Evolutionary conservation across 2,329 filamentous ascomycete genomes (phyloP).

Genomic region (Whalleya microplaca): DNA sequence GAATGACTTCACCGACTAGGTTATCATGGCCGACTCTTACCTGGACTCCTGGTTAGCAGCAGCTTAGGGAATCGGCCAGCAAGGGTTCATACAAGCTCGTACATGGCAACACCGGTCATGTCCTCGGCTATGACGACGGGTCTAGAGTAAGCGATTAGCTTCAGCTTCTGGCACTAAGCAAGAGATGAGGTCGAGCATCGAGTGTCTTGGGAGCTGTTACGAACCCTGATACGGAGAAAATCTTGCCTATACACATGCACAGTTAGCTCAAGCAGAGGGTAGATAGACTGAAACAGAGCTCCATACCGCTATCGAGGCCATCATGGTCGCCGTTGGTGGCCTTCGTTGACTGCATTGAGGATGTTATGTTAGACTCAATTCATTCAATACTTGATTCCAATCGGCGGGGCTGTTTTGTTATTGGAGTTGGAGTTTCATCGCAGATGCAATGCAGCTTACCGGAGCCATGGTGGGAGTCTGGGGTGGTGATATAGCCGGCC

Average conservation of each 20-base stretch:
- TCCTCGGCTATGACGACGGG: slow-evolving; percentile 97
- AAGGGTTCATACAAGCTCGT: slow-evolving; percentile 79
- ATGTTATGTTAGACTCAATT: slow-evolving; percentile 19
- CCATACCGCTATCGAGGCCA: slow-evolving; percentile 36
- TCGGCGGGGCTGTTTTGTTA: slow-evolving; percentile 2
- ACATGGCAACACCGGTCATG: slow-evolving; percentile 99
- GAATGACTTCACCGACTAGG: slow-evolving; percentile 96
- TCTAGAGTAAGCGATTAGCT: slow-evolving; percentile 49
- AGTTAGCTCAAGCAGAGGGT: slow-evolving; percentile 15
- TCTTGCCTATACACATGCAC: slow-evolving; percentile 53
- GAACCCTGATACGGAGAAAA: slow-evolving; percentile 66
- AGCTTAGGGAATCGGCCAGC: background rate
- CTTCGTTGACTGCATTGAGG: slow-evolving; percentile 32
- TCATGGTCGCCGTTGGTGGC: slow-evolving; percentile 39
- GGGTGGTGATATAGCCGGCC: slow-evolving; percentile 29
- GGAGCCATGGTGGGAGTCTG: slow-evolving; percentile 56
- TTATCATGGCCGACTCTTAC: slow-evolving; percentile 91
- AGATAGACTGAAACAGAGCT: background rate
- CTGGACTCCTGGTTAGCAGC: slow-evolving; percentile 47
- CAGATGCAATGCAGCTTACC: slow-evolving; percentile 47
- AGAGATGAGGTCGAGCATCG: background rate
- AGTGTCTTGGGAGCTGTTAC: slow-evolving; percentile 37
- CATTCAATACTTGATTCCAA: no score
- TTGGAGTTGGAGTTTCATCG: slow-evolving; percentile 15
- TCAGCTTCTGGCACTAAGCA: slow-evolving; percentile 2